These are phyloP conservation scores for Pleurotus giganteus DNA, from an alignment of 768 basidiomycete species.

Conservation along the genomic window DNA sequence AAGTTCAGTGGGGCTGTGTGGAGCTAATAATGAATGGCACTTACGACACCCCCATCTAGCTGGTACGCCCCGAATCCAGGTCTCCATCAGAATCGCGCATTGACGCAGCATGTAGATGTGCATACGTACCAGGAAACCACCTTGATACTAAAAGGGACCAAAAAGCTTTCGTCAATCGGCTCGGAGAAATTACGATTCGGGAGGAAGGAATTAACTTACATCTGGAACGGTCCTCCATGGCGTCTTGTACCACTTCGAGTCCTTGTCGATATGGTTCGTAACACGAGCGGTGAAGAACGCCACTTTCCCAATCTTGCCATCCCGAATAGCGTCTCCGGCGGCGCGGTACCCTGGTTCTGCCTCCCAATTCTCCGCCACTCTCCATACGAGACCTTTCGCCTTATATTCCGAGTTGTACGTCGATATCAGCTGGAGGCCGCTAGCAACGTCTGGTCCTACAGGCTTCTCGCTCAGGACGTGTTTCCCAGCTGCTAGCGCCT, in stretches of 20 bases:
- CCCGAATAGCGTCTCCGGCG: slow-evolving; percentile 46
- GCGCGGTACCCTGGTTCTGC: slow-evolving; percentile 56
- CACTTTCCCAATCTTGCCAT: slow-evolving; percentile 71
- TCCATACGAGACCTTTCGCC: slow-evolving; percentile 71
- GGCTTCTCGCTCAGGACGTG: slow-evolving; percentile 92
- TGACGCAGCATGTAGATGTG: slow-evolving; percentile 1
- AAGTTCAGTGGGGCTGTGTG: slow-evolving; percentile 1
- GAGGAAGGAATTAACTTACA: slow-evolving; percentile 38
- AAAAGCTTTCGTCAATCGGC: slow-evolving; percentile 1
- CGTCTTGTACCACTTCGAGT: slow-evolving; percentile 76
- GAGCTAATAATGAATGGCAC: slow-evolving; percentile 21
- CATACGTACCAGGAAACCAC: slow-evolving; percentile 72
- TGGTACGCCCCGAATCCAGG: slow-evolving; percentile 23
- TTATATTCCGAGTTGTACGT: slow-evolving; percentile 65
- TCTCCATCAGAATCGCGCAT: slow-evolving; percentile 6
- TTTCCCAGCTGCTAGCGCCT: slow-evolving; percentile 72
- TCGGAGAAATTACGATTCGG: background rate
- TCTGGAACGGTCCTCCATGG: slow-evolving; percentile 84
- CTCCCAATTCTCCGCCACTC: slow-evolving; percentile 79
- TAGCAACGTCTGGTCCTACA: slow-evolving; percentile 65
- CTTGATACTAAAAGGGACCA: slow-evolving; percentile 55
- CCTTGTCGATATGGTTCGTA: slow-evolving; percentile 53
- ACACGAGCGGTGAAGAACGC: slow-evolving; percentile 60
- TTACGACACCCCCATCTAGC: slow-evolving; percentile 78
- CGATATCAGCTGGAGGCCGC: slow-evolving; percentile 62